Conservation (phyloP, 148 eudicot genomes). For the Nepenthes mirabilis region DNA sequence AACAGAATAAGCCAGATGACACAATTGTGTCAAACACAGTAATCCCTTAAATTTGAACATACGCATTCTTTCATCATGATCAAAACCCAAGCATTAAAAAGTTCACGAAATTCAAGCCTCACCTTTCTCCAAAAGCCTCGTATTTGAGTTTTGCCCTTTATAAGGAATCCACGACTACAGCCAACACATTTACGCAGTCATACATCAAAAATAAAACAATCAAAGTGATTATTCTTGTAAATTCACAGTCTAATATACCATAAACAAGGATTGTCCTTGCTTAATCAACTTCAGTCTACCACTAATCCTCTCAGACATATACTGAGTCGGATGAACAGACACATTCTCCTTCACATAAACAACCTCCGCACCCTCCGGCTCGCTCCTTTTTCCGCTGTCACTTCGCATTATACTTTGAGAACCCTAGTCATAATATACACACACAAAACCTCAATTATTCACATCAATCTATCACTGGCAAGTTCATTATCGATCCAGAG, state of each 20-base stretch:
- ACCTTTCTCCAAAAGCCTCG: conserved; percentile 86
- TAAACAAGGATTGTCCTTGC: conserved; percentile 49
- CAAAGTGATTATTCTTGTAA: not conserved
- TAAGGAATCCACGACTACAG: conserved; percentile 85
- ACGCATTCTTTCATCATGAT: not conserved
- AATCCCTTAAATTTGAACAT: not conserved
- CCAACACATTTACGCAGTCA: conserved; percentile 2
- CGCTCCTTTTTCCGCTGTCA: conserved; percentile 57
- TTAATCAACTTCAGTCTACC: conserved; percentile 77
- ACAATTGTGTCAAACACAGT: not conserved
- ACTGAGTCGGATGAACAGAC: conserved; percentile 90
- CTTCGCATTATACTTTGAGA: conserved; percentile 20
- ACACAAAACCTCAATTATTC: not conserved
- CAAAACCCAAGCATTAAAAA: not conserved
- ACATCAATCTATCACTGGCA: not conserved
- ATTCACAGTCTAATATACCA: conserved; percentile 30
- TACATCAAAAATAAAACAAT: not conserved
- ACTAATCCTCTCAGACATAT: conserved; percentile 78
- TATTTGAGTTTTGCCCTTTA: conserved; percentile 72
- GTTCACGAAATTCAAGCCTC: conserved; percentile 6
- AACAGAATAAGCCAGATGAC: too few relatives aligned
- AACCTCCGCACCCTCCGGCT: conserved; percentile 55
- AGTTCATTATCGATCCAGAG: too few relatives aligned
- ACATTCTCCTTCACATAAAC: conserved; percentile 80
- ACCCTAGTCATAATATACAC: conserved; percentile 20